Evolutionary conservation across 2,329 filamentous ascomycete genomes (phyloP).

Genomic region (Apiospora sp.): DNA sequence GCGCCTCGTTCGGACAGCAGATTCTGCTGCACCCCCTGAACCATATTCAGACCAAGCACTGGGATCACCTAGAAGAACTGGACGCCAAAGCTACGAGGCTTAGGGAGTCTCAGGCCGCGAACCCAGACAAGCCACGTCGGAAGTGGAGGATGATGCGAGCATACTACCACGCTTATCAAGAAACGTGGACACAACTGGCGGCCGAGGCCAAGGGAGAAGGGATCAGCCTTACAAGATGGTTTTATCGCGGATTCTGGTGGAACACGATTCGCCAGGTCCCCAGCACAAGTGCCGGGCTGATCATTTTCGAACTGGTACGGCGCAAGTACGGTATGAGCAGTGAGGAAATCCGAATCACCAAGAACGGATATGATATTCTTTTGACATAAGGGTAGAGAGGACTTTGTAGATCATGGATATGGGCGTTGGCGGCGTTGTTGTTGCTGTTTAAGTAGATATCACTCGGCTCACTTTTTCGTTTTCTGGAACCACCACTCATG

Average conservation of each 20-base stretch:
- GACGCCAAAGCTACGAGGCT: slow-evolving; percentile 66
- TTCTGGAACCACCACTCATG: not conserved
- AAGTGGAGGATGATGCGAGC: slow-evolving; percentile 65
- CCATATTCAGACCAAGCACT: slow-evolving; percentile 76
- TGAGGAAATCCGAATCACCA: slow-evolving; percentile 69
- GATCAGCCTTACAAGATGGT: slow-evolving; percentile 65
- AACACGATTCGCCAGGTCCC: slow-evolving; percentile 77
- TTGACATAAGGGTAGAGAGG: slow-evolving; percentile 49
- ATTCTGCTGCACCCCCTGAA: slow-evolving; percentile 74
- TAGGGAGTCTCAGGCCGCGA: slow-evolving; percentile 42
- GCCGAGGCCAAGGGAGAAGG: slow-evolving; percentile 64
- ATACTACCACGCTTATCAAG: slow-evolving; percentile 76
- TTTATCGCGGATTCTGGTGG: slow-evolving; percentile 77
- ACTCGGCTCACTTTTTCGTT: not conserved
- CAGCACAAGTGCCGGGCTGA: slow-evolving; percentile 77
- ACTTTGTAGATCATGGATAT: not conserved
- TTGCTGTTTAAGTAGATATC: not conserved
- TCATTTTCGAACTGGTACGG: slow-evolving; percentile 80
- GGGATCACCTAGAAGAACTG: slow-evolving; percentile 75
- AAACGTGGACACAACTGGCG: slow-evolving; percentile 69
- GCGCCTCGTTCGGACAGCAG: slow-evolving; percentile 74
- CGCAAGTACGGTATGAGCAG: slow-evolving; percentile 73
- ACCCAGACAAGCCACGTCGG: slow-evolving; percentile 44
- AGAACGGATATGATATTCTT: slow-evolving; percentile 76
- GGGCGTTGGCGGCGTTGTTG: slow-evolving; percentile 17